These are phyloP conservation scores for Podila epigama DNA, from an alignment of 192 early-diverging fungal genomes.

Conservation along the genomic window DNA sequence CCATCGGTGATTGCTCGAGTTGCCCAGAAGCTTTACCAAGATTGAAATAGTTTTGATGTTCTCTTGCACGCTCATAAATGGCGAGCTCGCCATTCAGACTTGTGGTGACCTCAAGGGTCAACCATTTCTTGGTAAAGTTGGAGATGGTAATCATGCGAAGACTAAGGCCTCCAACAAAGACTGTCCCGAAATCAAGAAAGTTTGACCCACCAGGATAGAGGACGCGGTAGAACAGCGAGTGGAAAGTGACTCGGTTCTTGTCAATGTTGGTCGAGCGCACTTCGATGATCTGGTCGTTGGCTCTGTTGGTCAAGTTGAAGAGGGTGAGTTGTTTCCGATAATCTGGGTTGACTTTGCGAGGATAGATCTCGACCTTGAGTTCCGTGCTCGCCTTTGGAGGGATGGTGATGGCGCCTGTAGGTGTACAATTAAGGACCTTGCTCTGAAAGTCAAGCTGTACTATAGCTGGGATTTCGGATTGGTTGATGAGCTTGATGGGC, in stretches of 20 bases:
- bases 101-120: slow-evolving; percentile 54
- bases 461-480: slow-evolving; percentile 83
- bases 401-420: slow-evolving; percentile 73
- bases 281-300: slow-evolving; percentile 91
- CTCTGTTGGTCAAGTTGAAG: slow-evolving; percentile 86
- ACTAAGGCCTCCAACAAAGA: slow-evolving; percentile 81
- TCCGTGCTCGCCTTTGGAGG: slow-evolving; percentile 79
- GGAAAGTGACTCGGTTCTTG: slow-evolving; percentile 95
- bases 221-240: slow-evolving; percentile 94
- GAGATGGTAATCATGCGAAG: slow-evolving; percentile 84
- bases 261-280: slow-evolving; percentile 95
- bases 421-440: slow-evolving; percentile 87
- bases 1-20: not conserved
- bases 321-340: slow-evolving; percentile 97
- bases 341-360: slow-evolving; percentile 96
- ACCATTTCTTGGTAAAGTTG: slow-evolving; percentile 75
- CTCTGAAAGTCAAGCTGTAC: slow-evolving; percentile 90
- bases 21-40: slow-evolving; percentile 2
- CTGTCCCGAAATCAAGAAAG: slow-evolving; percentile 94
- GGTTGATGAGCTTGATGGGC: slow-evolving; percentile 82
- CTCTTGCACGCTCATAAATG: slow-evolving; percentile 47
- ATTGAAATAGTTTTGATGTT: slow-evolving; percentile 26
- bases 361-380: slow-evolving; percentile 93
- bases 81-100: slow-evolving; percentile 50
- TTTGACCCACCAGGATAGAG: slow-evolving; percentile 87